A percentile compares a stretch with the other conserved stretches of the same genome.
Evolutionary conservation across 305 asterid genomes (phyloP).

Genomic region (Rubia tinctorum): DNA sequence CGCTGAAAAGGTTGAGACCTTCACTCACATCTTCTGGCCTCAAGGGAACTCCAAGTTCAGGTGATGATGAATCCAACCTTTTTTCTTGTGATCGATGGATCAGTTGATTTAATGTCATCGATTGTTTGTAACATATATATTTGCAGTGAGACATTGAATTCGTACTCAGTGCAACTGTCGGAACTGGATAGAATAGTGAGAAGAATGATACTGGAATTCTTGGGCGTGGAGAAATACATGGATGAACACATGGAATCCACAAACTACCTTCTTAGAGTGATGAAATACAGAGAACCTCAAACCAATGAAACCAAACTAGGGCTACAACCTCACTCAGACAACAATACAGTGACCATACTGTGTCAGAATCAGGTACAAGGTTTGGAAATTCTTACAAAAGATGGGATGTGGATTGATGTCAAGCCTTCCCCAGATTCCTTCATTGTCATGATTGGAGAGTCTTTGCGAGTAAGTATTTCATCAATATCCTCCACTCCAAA

Average conservation of each 20-base stretch:
- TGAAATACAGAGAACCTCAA: slow-evolving; percentile 42
- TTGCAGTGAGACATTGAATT: slow-evolving; percentile 37
- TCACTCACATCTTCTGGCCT: slow-evolving; percentile 44
- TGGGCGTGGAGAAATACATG: slow-evolving; percentile 41
- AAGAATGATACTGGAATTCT: slow-evolving; percentile 50
- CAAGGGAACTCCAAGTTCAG: slow-evolving; percentile 45
- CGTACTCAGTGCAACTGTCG: slow-evolving; percentile 36
- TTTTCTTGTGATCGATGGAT: not conserved
- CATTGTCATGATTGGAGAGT: slow-evolving; percentile 46
- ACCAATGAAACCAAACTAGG: slow-evolving; percentile 35
- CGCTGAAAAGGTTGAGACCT: slow-evolving; percentile 21
- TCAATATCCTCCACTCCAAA: too few species aligned
- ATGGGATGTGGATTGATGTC: slow-evolving; percentile 44
- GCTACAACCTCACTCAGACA: slow-evolving; percentile 42
- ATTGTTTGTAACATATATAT: not conserved
- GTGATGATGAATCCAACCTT: slow-evolving; percentile 17
- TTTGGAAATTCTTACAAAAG: slow-evolving; percentile 39
- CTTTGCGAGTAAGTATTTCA: slow-evolving; percentile 13
- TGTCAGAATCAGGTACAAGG: slow-evolving; percentile 42
- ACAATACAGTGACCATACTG: slow-evolving; percentile 40
- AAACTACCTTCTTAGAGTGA: slow-evolving; percentile 38
- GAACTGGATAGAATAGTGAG: slow-evolving; percentile 47
- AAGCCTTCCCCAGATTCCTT: slow-evolving; percentile 38
- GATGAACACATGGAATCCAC: slow-evolving; percentile 55
- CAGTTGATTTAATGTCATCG: too few species aligned